These are phyloP conservation scores for Hymenoscyphus salicellus DNA, from an alignment of 2,329 filamentous ascomycete genomes.

Conservation along the genomic window DNA sequence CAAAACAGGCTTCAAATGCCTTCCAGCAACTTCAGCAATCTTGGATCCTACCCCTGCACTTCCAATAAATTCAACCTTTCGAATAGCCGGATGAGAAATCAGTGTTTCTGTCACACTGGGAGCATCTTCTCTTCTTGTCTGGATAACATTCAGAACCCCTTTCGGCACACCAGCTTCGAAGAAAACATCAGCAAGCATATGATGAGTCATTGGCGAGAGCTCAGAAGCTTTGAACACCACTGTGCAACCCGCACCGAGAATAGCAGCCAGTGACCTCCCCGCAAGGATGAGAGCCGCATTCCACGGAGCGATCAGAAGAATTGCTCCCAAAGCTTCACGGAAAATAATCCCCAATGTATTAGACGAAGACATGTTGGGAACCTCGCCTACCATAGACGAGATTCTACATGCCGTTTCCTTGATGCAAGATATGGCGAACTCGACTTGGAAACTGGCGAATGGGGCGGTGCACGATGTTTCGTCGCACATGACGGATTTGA, in stretches of 20 bases:
- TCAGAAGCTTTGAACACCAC: no score
- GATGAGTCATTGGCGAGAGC: slow-evolving; percentile 49
- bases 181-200: slow-evolving; percentile 37
- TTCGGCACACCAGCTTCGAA: slow-evolving; percentile 68
- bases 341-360: slow-evolving; percentile 21
- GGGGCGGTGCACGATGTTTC: slow-evolving; percentile 46
- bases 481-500: slow-evolving; percentile 48
- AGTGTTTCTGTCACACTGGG: slow-evolving; percentile 53
- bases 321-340: no score
- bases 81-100: slow-evolving; percentile 50
- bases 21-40: slow-evolving; percentile 61
- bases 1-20: slow-evolving; percentile 63
- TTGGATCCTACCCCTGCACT: slow-evolving; percentile 67
- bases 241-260: no score
- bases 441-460: background rate
- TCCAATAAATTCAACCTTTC: slow-evolving; percentile 60
- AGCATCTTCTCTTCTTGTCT: slow-evolving; percentile 52
- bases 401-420: background rate
- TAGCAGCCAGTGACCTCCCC: no score
- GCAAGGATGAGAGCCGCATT: no score
- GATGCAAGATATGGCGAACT: slow-evolving; percentile 52
- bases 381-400: slow-evolving; percentile 22
- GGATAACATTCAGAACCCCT: slow-evolving; percentile 60
- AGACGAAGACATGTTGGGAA: slow-evolving; percentile 67
- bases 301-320: no score